Percentiles rank a stretch among this genome's conserved stretches.
Evolutionary conservation across 192 early-diverging fungal genomes (phyloP).

Genomic region (Backusella macrospora): DNA sequence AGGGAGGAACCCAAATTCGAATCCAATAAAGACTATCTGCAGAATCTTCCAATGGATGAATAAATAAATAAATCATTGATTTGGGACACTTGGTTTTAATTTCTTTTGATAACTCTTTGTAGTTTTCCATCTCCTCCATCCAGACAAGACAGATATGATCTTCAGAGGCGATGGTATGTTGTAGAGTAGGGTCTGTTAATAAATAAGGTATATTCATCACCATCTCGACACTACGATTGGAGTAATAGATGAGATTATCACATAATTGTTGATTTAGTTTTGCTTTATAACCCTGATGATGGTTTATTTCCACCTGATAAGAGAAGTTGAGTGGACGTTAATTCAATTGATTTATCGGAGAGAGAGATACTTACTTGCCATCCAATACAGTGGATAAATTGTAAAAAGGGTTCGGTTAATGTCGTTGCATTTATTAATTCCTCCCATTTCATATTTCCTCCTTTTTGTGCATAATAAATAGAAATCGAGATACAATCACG

Average conservation of each 20-base stretch:
- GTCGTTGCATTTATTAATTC: neutral
- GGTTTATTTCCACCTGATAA: constrained; percentile 51
- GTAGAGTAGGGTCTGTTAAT: constrained; percentile 39
- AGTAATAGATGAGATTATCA: constrained; percentile 69
- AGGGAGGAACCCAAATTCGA: constrained; percentile 51
- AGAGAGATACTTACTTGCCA: neutral
- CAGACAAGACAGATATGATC: constrained; percentile 72
- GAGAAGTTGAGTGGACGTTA: too few relatives aligned
- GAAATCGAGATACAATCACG: constrained; percentile 2
- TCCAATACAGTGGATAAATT: neutral
- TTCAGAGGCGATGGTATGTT: constrained; percentile 49
- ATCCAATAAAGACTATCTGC: constrained; percentile 70
- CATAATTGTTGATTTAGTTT: constrained; percentile 53
- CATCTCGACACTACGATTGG: constrained; percentile 62
- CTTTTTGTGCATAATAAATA: neutral
- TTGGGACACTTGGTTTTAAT: constrained; percentile 31
- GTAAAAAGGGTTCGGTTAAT: neutral
- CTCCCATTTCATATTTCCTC: neutral
- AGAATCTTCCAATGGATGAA: constrained; percentile 64
- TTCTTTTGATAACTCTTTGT: constrained; percentile 47
- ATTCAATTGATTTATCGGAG: neutral
- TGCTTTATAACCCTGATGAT: constrained; percentile 68
- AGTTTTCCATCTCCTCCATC: constrained; percentile 62
- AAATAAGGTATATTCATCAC: constrained; percentile 73
- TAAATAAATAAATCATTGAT: constrained; percentile 59